Conservation (phyloP, 2,329 filamentous ascomycete genomes). For the Paraconiothyrium brasiliense region DNA sequence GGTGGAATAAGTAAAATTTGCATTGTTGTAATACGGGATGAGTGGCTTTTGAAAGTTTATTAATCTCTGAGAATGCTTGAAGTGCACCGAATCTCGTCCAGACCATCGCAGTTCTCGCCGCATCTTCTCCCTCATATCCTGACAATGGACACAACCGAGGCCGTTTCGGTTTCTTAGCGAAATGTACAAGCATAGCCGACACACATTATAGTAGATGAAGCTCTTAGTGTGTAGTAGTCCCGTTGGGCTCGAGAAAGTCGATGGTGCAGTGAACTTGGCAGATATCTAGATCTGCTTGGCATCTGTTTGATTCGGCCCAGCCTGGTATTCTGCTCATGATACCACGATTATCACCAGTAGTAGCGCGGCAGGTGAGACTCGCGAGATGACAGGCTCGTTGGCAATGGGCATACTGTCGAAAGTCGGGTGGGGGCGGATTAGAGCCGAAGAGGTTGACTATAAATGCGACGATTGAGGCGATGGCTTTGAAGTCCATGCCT, state of each 20-base stretch:
- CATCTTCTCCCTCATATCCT: too few relatives aligned
- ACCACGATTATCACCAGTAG: background rate
- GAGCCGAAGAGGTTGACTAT: background rate
- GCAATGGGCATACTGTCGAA: background rate
- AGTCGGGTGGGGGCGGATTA: background rate
- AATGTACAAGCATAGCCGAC: background rate
- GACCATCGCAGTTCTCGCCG: too few relatives aligned
- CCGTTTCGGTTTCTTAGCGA: too few relatives aligned
- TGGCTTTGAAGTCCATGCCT: background rate
- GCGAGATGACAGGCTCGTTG: background rate
- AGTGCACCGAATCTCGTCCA: too few relatives aligned
- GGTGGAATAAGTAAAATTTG: background rate
- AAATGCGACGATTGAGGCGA: background rate
- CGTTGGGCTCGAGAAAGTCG: background rate
- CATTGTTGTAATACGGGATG: background rate
- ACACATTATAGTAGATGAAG: background rate
- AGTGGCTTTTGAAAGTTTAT: too few relatives aligned
- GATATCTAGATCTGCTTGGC: background rate
- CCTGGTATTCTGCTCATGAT: background rate
- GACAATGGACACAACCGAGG: too few relatives aligned
- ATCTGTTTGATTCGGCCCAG: background rate
- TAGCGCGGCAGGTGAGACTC: background rate
- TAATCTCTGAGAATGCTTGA: too few relatives aligned
- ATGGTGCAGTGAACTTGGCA: background rate
- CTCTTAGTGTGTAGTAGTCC: background rate